Base-by-base conservation (phyloP, 257 asterid species). In the Phtheirospermum japonicum region DNA sequence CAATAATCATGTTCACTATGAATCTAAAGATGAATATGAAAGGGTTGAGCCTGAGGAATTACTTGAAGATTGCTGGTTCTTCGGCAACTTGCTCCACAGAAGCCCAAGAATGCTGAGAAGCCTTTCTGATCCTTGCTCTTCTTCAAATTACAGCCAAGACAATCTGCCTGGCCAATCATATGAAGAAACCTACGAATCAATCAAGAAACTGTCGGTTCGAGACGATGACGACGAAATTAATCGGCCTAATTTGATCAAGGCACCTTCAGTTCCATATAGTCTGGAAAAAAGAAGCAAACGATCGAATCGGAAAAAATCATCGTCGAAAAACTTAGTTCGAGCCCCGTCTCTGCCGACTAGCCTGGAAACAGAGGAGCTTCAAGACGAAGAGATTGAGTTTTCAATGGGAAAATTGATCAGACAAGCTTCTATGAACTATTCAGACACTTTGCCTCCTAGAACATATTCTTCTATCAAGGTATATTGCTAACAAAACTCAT, bases 11-110 rank as follows among this genome's bases (percentile, higher is more conserved):
- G 26, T 4, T 50, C 33, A 56, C 5, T 34, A 80, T 81, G 88
- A 71, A 73, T 75, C 45, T 26, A 8, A 43, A 28, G 43, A 58
- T 57, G 61, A 65, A 10, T 33, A 28, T 4, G 76, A 63, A 28
- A 64, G 42, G 19, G 69, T 79, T 4, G 90, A 79, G 85, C 87
- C 94, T 3, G 82, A 73, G 14, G 71, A 79, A 2, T 72, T 88
- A 23, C 66, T 85, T 3, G 96, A 88, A 30, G 87, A 83, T 12
- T 57, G 67, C 42, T 88, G 96, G 96, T 88, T 89, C 69, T 89
- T 89, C 33, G 83, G 90, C 16, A 89, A 84, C 63, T 75, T 82
- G 67, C 81, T 84, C 4, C 72, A 70, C 16, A 67, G 72, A 0
- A 88, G 78, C 19, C 43, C 82, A 28, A 75, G 66, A 57, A 87